A percentile compares a stretch with the other conserved stretches of the same genome.
These are phyloP conservation scores for Krasilnikovozyma curviuscula DNA, from an alignment of 768 basidiomycete genomes.

Conservation along the genomic window DNA sequence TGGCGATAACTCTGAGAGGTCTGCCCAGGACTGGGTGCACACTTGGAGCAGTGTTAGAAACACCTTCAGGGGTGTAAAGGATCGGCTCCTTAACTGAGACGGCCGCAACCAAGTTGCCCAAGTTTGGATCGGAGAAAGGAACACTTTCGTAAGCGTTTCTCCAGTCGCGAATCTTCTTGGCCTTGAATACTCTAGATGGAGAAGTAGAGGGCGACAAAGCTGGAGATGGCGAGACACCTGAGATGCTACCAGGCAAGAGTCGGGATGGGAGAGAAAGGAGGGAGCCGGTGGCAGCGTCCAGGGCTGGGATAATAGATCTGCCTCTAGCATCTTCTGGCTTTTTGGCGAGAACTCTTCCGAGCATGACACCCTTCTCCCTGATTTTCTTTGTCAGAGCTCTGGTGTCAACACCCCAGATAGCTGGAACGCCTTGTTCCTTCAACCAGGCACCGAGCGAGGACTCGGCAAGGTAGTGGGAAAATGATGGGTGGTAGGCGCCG, in stretches of 20 bases:
- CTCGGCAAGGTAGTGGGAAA: slow-evolving; percentile 78
- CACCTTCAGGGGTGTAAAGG: slow-evolving; percentile 41
- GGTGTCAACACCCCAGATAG: slow-evolving; percentile 89
- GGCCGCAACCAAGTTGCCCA: slow-evolving; percentile 68
- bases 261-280: slow-evolving; percentile 20
- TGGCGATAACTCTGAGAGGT: slow-evolving; percentile 59
- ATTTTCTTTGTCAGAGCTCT: slow-evolving; percentile 91
- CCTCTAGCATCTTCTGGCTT: slow-evolving; percentile 19
- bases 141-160: slow-evolving; percentile 62
- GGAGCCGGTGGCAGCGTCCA: slow-evolving; percentile 20
- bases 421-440: slow-evolving; percentile 82
- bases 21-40: slow-evolving; percentile 56
- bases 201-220: slow-evolving; percentile 25
- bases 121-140: slow-evolving; percentile 74
- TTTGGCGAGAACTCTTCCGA: slow-evolving; percentile 61
- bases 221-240: slow-evolving; percentile 25
- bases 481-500: slow-evolving; percentile 67
- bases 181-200: neutral
- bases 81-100: slow-evolving; percentile 58
- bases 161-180: slow-evolving; percentile 37
- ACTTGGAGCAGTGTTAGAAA: slow-evolving; percentile 32
- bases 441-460: slow-evolving; percentile 82
- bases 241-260: slow-evolving; percentile 14
- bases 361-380: slow-evolving; percentile 80
- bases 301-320: no score